Conservation (phyloP, 208 protist genomes). For the Trypanosoma rangeli region DNA sequence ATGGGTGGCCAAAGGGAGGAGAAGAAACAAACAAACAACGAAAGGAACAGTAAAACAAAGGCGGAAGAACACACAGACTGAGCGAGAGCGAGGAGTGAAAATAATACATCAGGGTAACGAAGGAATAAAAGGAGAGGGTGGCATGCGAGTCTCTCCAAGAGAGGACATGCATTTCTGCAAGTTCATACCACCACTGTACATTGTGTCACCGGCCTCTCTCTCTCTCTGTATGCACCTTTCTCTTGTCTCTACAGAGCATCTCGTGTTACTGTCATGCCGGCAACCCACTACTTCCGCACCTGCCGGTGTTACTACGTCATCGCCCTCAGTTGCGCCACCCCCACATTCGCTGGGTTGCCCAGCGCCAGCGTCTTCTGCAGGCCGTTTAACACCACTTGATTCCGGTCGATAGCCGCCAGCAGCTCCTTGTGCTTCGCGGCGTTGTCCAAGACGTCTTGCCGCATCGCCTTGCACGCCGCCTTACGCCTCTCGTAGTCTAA, state of each 20-base stretch:
- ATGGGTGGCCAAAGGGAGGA: neutral
- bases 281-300: neutral
- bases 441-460: conserved; percentile 73
- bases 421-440: conserved; percentile 79
- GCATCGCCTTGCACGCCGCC: conserved; percentile 62
- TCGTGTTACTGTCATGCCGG: neutral
- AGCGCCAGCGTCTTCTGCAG: conserved; percentile 59
- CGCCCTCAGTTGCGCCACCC: neutral
- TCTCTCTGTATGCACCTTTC: neutral
- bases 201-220: neutral
- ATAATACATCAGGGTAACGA: too few species aligned
- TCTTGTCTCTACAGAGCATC: neutral
- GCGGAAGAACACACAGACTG: neutral
- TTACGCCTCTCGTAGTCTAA: conserved; percentile 95
- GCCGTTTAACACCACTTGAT: conserved; percentile 56
- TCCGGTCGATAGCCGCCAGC: conserved; percentile 41
- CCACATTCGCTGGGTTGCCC: conserved; percentile 1
- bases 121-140: neutral
- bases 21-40: neutral
- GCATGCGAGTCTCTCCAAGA: neutral
- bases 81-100: too few species aligned
- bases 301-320: neutral
- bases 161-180: neutral
- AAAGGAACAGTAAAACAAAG: conserved; percentile 1
- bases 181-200: neutral